These are phyloP conservation scores for Tetragonia tetragonoides DNA, from an alignment of 148 eudicot genomes.

Conservation along the genomic window DNA sequence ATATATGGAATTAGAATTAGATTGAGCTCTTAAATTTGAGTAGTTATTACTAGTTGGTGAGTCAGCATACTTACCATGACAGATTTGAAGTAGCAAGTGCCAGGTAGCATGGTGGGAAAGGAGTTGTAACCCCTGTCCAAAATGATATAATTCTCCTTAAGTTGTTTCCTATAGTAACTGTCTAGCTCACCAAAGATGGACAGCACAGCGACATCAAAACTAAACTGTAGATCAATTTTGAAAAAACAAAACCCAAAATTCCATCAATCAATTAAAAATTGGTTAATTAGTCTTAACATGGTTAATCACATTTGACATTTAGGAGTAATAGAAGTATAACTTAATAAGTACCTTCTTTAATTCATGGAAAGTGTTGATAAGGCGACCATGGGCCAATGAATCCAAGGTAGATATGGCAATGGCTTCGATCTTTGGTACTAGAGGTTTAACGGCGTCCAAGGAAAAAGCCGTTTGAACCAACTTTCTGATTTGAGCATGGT, in stretches of 20 bases:
- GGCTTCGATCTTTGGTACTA: conserved; percentile 40
- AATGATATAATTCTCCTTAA: conserved; percentile 38
- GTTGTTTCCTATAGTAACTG: conserved; percentile 25
- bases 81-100: conserved; percentile 40
- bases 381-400: conserved; percentile 34
- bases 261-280: neutral
- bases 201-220: conserved; percentile 47
- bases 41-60: too few relatives aligned
- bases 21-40: too few relatives aligned
- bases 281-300: neutral
- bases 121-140: conserved; percentile 58
- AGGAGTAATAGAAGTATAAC: too few relatives aligned
- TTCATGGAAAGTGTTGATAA: conserved; percentile 32
- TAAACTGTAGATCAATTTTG: conserved; percentile 28
- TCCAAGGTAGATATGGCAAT: conserved; percentile 36
- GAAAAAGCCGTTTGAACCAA: conserved; percentile 45
- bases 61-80: conserved; percentile 26
- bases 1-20: too few relatives aligned
- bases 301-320: too few relatives aligned
- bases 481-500: conserved; percentile 58
- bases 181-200: conserved; percentile 44
- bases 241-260: neutral
- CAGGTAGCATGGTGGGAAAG: conserved; percentile 43
- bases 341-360: conserved; percentile 30
- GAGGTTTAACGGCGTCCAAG: conserved; percentile 27